Evolutionary conservation across 169 alveolate species (phyloP).

Genomic region (Cryptosporidium parvum): DNA sequence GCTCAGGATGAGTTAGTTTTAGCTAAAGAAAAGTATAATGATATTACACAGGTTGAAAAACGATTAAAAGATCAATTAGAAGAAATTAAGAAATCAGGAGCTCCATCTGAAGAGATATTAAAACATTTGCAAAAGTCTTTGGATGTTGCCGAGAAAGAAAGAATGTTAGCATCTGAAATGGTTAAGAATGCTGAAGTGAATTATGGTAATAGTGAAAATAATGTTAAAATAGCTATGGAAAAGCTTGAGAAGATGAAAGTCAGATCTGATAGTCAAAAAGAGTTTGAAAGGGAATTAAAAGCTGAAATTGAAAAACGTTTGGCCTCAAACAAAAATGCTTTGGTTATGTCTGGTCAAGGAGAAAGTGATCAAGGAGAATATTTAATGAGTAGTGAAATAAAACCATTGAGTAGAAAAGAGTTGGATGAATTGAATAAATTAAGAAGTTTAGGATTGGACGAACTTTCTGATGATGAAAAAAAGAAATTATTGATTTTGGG

Average conservation of each 20-base stretch:
- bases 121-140: slow-evolving; percentile 43
- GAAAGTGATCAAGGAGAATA: slow-evolving; percentile 26
- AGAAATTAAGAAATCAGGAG: slow-evolving; percentile 35
- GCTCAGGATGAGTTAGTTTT: slow-evolving; percentile 54
- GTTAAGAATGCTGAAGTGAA: slow-evolving; percentile 32
- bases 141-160: slow-evolving; percentile 58
- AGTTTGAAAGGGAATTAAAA: slow-evolving; percentile 38
- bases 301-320: slow-evolving; percentile 29
- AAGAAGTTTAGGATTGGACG: slow-evolving; percentile 60
- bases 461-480: slow-evolving; percentile 54
- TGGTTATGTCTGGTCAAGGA: background rate
- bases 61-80: slow-evolving; percentile 36
- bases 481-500: slow-evolving; percentile 43
- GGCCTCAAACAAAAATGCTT: slow-evolving; percentile 8
- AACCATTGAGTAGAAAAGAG: slow-evolving; percentile 37
- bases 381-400: slow-evolving; percentile 33
- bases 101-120: slow-evolving; percentile 72
- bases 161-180: slow-evolving; percentile 16
- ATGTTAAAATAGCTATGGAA: slow-evolving; percentile 36
- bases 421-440: slow-evolving; percentile 35
- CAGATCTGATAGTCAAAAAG: background rate
- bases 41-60: slow-evolving; percentile 36
- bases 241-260: slow-evolving; percentile 22
- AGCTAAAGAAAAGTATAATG: slow-evolving; percentile 33
- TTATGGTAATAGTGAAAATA: slow-evolving; percentile 32